A percentile compares a stretch with the other conserved stretches of the same genome.
Conservation (phyloP, 331 rosid species). For the Telfairia occidentalis region DNA sequence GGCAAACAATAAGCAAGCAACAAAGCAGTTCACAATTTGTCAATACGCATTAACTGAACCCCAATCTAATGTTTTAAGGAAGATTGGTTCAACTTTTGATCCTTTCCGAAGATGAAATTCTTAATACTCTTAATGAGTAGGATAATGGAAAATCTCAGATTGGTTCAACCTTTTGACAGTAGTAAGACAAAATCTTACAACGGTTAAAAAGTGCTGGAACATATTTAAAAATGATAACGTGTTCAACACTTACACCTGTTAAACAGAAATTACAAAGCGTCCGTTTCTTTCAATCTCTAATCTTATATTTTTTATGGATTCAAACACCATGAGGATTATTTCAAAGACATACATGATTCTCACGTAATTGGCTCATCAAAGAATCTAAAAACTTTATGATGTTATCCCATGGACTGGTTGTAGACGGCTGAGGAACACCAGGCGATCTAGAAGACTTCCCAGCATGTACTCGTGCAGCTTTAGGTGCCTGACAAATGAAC, state of each 20-base stretch:
- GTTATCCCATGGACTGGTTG: conserved; percentile 83
- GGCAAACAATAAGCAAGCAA: neutral
- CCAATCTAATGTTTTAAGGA: neutral
- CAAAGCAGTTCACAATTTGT: neutral
- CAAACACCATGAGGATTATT: neutral
- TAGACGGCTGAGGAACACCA: conserved; percentile 55
- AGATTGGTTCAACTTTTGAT: neutral
- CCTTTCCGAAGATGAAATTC: neutral
- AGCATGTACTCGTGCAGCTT: conserved; percentile 62
- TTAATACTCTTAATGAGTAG: neutral
- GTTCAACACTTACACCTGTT: neutral
- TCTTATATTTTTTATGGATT: neutral
- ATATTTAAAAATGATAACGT: neutral
- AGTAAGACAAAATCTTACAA: no score
- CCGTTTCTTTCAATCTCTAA: neutral
- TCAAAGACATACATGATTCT: conserved; percentile 61
- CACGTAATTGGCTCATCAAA: conserved; percentile 58
- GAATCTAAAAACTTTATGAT: conserved; percentile 80
- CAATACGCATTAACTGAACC: neutral
- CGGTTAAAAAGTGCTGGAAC: neutral
- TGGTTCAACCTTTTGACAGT: neutral
- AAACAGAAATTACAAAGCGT: neutral
- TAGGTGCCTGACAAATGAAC: conserved; percentile 57
- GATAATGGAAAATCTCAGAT: neutral
- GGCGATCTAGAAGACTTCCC: conserved; percentile 85